These are phyloP conservation scores for Monilinia laxa DNA, from an alignment of 2,329 filamentous ascomycete genomes.

Conservation along the genomic window DNA sequence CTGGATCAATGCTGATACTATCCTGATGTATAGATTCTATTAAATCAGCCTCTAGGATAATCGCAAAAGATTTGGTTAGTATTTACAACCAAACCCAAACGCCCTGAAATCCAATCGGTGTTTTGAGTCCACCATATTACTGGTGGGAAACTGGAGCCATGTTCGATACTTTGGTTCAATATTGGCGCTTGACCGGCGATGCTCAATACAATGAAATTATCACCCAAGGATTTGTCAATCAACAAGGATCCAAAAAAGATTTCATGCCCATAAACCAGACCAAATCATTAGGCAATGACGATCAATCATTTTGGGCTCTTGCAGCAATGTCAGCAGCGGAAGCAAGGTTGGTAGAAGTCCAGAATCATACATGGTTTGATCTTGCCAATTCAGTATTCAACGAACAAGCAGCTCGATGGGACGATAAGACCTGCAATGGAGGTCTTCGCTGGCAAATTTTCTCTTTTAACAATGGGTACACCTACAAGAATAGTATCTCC, in stretches of 20 bases:
- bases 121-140: slow-evolving; percentile 33
- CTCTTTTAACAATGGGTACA: no score
- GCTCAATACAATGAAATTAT: slow-evolving; percentile 59
- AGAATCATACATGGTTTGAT: no score
- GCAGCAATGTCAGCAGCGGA: no score
- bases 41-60: slow-evolving; percentile 28
- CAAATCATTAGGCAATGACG: no score
- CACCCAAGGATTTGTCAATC: slow-evolving; percentile 56
- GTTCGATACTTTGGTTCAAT: slow-evolving; percentile 68
- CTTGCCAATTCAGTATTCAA: no score
- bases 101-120: slow-evolving; percentile 25
- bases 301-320: no score
- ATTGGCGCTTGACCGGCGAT: slow-evolving; percentile 63
- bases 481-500: no score
- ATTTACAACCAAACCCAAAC: slow-evolving; percentile 32
- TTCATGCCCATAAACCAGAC: no score
- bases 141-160: slow-evolving; percentile 74
- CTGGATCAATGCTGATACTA: background rate
- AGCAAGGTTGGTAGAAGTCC: no score
- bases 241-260: slow-evolving; percentile 49
- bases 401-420: no score
- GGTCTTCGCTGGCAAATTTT: no score
- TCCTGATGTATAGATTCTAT: slow-evolving; percentile 30
- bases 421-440: no score
- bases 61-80: slow-evolving; percentile 28